A percentile compares a stretch with the other conserved stretches of the same genome.
These are phyloP conservation scores for Fusarium transvaalense DNA, from an alignment of 2,329 filamentous ascomycete species.

Conservation along the genomic window DNA sequence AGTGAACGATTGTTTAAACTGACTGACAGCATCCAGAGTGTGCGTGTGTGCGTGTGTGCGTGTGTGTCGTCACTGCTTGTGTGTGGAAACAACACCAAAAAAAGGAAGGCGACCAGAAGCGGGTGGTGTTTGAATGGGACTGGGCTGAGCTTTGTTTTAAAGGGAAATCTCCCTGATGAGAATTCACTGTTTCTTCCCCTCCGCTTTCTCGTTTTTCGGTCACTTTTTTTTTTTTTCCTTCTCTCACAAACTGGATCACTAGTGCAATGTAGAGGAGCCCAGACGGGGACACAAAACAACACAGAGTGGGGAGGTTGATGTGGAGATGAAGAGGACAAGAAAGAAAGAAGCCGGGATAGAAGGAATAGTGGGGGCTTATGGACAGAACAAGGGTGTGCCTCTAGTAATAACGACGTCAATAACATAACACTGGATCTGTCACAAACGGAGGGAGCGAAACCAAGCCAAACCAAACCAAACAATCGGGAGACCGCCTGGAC, in stretches of 20 bases:
- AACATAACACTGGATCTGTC: slow-evolving; percentile 20
- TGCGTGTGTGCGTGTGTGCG: background rate
- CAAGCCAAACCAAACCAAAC: slow-evolving; percentile 32
- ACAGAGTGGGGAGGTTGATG: slow-evolving; percentile 39
- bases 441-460: slow-evolving; percentile 40
- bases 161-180: slow-evolving; percentile 27
- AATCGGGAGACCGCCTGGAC: slow-evolving; percentile 26
- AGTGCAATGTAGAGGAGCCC: slow-evolving; percentile 30
- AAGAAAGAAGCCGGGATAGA: slow-evolving; percentile 30
- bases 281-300: slow-evolving; percentile 30
- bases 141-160: slow-evolving; percentile 43
- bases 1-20: background rate
- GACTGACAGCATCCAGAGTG: background rate
- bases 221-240: background rate
- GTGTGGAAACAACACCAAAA: slow-evolving; percentile 30
- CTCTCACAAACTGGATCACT: slow-evolving; percentile 21
- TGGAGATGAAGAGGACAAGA: slow-evolving; percentile 38
- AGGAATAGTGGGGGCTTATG: slow-evolving; percentile 11
- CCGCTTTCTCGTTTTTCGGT: slow-evolving; percentile 7
- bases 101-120: slow-evolving; percentile 33
- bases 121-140: slow-evolving; percentile 20
- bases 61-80: slow-evolving; percentile 39
- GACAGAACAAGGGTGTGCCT: slow-evolving; percentile 25
- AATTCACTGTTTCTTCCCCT: slow-evolving; percentile 9
- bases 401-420: slow-evolving; percentile 38